phyloP scores from a whole-genome alignment of 1,284 basidiomycete genomes.

The Kwoniella shivajii region DNA sequence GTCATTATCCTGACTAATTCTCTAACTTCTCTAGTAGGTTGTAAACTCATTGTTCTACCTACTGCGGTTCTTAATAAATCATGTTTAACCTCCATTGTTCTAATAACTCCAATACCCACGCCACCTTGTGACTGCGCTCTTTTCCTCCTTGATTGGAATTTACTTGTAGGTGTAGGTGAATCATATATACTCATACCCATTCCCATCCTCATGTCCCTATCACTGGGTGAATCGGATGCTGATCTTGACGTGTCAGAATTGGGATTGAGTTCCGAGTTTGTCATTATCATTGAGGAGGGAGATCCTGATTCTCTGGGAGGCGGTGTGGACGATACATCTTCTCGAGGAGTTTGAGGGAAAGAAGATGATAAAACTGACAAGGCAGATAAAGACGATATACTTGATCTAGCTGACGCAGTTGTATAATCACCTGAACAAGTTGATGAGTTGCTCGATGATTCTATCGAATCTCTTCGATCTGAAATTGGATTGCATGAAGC shows the following conservation, averaged over 20 bases:
- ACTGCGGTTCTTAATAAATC: conserved; percentile 25
- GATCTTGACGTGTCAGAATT: background rate
- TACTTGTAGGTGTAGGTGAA: conserved; percentile 12
- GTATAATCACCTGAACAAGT: conserved; percentile 18
- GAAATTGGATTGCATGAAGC: too few relatives aligned
- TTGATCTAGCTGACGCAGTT: conserved; percentile 26
- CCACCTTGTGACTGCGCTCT: conserved; percentile 19
- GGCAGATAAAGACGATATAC: conserved; percentile 22
- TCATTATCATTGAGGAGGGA: too few relatives aligned
- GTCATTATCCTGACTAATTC: conserved; percentile 13
- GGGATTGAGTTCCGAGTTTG: too few relatives aligned
- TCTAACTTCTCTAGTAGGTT: conserved; percentile 21
- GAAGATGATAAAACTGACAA: conserved; percentile 25
- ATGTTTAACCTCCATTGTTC: conserved; percentile 18
- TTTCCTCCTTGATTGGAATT: conserved; percentile 9
- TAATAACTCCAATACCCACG: background rate
- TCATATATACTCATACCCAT: conserved; percentile 6
- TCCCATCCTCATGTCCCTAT: background rate
- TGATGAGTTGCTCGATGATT: conserved; percentile 8
- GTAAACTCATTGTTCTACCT: conserved; percentile 27
- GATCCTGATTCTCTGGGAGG: too few relatives aligned
- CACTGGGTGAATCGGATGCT: background rate
- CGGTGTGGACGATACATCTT: conserved; percentile 1
- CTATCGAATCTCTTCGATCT: background rate
- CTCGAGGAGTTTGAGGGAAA: conserved; percentile 25